Conservation (phyloP, 495 filamentous ascomycete genomes). For the Podospora pseudopauciseta region DNA sequence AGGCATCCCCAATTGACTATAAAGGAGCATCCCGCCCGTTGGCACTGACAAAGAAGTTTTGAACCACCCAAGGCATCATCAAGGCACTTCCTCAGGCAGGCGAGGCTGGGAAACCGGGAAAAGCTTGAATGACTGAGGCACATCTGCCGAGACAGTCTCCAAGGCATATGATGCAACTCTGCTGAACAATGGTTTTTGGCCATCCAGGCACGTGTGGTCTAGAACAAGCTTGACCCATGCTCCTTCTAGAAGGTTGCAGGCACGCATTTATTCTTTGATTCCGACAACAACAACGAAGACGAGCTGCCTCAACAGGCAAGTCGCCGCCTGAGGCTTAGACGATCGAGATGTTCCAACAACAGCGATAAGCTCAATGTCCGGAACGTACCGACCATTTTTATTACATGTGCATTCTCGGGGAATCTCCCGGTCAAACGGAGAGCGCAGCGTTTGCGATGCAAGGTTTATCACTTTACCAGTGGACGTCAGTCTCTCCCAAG, state of each 20-base stretch:
- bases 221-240: background rate
- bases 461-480: background rate
- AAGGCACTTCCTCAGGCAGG: background rate
- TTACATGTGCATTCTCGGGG: background rate
- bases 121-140: background rate
- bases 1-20: background rate
- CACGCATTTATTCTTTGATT: background rate
- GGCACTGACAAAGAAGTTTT: background rate
- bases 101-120: background rate
- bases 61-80: background rate
- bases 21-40: background rate
- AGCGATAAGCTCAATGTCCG: background rate
- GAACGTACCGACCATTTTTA: background rate
- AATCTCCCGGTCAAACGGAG: background rate
- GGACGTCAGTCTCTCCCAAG: background rate
- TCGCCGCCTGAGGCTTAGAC: background rate
- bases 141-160: background rate
- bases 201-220: slow-evolving; percentile 3
- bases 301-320: slow-evolving; percentile 1
- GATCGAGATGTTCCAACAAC: background rate
- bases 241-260: slow-evolving; percentile 1
- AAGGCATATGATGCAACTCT: slow-evolving; percentile 4
- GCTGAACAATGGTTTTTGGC: background rate
- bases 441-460: background rate
- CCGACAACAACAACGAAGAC: background rate